phyloP scores from a whole-genome alignment of 805 yeast species.

The Lachancea thermotolerans region DNA sequence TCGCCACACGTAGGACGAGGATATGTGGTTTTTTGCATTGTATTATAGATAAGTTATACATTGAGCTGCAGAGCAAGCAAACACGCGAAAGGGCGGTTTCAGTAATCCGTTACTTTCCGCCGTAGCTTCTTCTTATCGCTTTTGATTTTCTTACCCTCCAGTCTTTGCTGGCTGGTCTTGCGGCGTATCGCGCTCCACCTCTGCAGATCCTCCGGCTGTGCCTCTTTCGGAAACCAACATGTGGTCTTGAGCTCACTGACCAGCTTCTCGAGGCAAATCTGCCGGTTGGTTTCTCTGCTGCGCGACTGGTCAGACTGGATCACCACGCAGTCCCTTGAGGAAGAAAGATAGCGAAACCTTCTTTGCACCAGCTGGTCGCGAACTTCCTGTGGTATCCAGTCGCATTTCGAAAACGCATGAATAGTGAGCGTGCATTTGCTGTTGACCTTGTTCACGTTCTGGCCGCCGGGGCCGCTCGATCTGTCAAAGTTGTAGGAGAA shows the following conservation, averaged over 20 bases:
- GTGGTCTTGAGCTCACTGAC: conserved; percentile 42
- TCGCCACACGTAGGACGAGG: neutral
- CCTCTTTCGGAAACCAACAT: conserved; percentile 44
- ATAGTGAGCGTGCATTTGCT: conserved; percentile 54
- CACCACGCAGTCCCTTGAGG: conserved; percentile 44
- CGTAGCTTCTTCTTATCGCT: conserved; percentile 36
- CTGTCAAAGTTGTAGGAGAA: conserved; percentile 33
- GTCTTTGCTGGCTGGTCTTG: conserved; percentile 31
- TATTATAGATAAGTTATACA: neutral
- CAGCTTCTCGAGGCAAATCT: conserved; percentile 55
- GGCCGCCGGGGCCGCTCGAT: conserved; percentile 85
- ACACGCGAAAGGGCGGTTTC: neutral
- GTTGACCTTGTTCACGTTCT: conserved; percentile 69
- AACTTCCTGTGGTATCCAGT: conserved; percentile 57
- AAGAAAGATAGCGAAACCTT: conserved; percentile 48
- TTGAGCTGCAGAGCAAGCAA: neutral
- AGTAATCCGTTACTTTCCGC: conserved; percentile 9
- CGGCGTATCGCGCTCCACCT: conserved; percentile 43
- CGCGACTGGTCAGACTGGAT: conserved; percentile 57
- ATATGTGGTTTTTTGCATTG: neutral
- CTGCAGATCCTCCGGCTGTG: conserved; percentile 33
- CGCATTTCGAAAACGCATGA: conserved; percentile 38
- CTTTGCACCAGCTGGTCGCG: conserved; percentile 35
- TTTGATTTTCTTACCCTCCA: conserved; percentile 32
- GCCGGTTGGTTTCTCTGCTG: conserved; percentile 49